A percentile compares a stretch with the other conserved stretches of the same genome.
These are phyloP conservation scores for Claviceps sorghi DNA, from an alignment of 2,329 filamentous ascomycete genomes.

Conservation along the genomic window DNA sequence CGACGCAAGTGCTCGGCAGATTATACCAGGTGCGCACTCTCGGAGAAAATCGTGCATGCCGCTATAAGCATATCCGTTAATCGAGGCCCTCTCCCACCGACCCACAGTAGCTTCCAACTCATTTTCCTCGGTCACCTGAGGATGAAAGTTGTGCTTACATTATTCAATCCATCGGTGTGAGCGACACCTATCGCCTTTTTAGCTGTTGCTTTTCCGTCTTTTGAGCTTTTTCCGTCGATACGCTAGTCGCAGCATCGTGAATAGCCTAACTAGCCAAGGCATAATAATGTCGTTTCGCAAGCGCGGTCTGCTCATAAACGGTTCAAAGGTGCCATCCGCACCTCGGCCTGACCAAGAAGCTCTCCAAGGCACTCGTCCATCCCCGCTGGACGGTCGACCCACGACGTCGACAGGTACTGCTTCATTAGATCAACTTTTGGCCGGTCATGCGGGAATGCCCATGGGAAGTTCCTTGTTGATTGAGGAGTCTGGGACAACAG, in stretches of 20 bases:
- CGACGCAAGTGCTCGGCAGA: neutral
- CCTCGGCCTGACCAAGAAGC: constrained; percentile 22
- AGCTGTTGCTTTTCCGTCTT: neutral
- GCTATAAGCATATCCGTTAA: constrained; percentile 10
- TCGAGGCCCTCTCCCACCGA: constrained; percentile 10
- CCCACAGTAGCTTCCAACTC: neutral
- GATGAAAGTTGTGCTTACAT: too few species aligned
- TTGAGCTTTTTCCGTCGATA: neutral
- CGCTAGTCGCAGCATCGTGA: neutral
- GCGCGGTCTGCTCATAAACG: constrained; percentile 36
- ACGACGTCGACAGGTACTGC: constrained; percentile 85
- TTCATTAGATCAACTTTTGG: constrained; percentile 71
- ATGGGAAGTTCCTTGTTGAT: constrained; percentile 69
- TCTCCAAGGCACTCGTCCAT: constrained; percentile 53
- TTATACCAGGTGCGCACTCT: neutral
- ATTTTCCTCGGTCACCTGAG: neutral
- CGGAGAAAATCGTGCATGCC: neutral
- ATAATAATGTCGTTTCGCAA: constrained; percentile 42
- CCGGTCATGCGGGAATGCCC: constrained; percentile 72
- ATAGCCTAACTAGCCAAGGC: neutral
- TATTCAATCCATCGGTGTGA: neutral
- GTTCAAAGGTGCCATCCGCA: constrained; percentile 11
- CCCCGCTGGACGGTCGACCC: constrained; percentile 70
- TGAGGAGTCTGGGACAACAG: constrained; percentile 83
- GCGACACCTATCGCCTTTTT: neutral